Evolutionary conservation across 768 basidiomycete species (phyloP), one percentile per base, ranked within the genome.

Genomic region (Suillus subluteus): DNA sequence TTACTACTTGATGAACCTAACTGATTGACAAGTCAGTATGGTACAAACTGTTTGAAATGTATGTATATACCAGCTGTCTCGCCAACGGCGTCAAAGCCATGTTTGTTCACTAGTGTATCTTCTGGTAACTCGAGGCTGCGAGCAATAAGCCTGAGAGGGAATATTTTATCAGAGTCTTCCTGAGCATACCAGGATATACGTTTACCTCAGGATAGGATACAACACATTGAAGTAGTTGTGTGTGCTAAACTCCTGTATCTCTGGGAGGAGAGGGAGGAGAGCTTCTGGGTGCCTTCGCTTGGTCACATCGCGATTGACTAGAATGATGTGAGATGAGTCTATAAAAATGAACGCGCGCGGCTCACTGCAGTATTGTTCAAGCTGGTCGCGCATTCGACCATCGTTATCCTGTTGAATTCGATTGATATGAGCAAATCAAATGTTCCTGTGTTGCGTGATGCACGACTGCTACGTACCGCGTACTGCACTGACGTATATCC

Each of bases 1-100:
- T 15, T 37, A 87, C 87, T 89, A 90, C 78, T 89, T 88, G 86
- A 89, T 88, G 74, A 85, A 88, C 58, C 88, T 81, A 7, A 85
- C 88, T 89, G 65, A 41, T 23, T 13, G 50, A 15, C 3, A 26
- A 44, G 37, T 67, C 26, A 66, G 64, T 12, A 58, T 9, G 32
- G 2, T 9, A 9, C 11, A 55, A 21, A 40, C 2, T 58, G 15
- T 18, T 41, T 16, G 54, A 30, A 7, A 21, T 15, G 7, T 55
- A 55, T 7, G 4, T 21, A 69, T 74, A 21, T 67, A 84, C 84
- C 79, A 43, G 77, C 80, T 0, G 82, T 80, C 68, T 83, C 83
- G 1, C 81, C 80, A 8, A 76, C 67, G 4, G 72, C 79, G 18
- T 82, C 76, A 63, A 76, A 86, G 1, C 73, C 76, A 66, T 87